Base-by-base conservation (phyloP, 2,329 filamentous ascomycete species). In the Fusarium albosuccineum region DNA sequence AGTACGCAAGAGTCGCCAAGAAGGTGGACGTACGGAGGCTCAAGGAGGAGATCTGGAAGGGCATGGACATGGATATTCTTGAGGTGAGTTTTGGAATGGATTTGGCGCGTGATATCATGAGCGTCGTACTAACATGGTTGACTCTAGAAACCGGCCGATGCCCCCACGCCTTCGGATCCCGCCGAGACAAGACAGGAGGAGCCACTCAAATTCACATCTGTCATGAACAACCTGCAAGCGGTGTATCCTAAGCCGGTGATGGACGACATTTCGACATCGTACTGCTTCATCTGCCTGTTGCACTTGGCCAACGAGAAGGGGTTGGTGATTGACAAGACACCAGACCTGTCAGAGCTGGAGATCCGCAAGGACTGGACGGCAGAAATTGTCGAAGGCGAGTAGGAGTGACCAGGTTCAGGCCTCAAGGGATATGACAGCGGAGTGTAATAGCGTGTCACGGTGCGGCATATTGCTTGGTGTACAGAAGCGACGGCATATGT, bases 231-330 rank as follows among this genome's bases (percentile, higher is more conserved):
- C 64, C 82, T 99, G 46, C 92, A 97, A 76, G 81, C 85, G 5
- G 93, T 97, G 8, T 99, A 99, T 75, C 91, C 94, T 10, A 92
- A 92, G 77, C 86, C 92, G 70, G 88, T 89, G 62, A 92, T 99
- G 89, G 89, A 91, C 63, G 96, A 99, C 79, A 98, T 99, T 74
- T 97, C 94, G 36, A 99, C 96, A 0, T 97, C 87, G 66, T 91
- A 82, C 80, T 97, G 96, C 77, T 99, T 98, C 81, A 99, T 99
- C 74, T 97, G 92, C 73, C 81, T 97, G 60, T 82, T 97, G 68
- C 94, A 97, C 79, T 77, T 97, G 73, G 94, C 94, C 62, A 97
- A 97, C 79, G 94, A 97, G 76, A 95, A 97, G 81, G 94, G 94
- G 0, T 82, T 97, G 39, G 85, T 91, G 26, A 91, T 97, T 65